Evolutionary conservation across 2,329 filamentous ascomycete genomes (phyloP).

Genomic region (Ampelomyces quisqualis): DNA sequence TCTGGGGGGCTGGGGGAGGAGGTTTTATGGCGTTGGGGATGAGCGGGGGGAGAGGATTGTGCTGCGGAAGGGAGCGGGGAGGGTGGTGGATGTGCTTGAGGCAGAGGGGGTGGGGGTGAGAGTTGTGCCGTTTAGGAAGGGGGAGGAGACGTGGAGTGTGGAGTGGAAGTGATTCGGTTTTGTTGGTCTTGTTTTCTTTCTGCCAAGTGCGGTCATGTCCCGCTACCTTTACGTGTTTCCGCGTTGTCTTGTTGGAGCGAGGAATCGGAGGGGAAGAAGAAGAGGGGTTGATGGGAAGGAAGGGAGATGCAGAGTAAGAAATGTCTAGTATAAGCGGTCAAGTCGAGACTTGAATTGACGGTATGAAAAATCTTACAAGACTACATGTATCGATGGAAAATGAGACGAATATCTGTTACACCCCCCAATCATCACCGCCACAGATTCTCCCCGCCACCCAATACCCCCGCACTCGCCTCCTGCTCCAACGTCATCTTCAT

Average conservation of each 20-base stretch:
- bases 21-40: conserved; percentile 58
- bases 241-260: too few relatives aligned
- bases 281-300: too few relatives aligned
- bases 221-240: too few relatives aligned
- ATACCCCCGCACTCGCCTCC: conserved; percentile 43
- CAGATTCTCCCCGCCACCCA: conserved; percentile 18
- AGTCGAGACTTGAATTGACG: too few relatives aligned
- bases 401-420: too few relatives aligned
- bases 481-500: conserved; percentile 47
- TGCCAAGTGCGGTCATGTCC: not conserved
- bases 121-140: conserved; percentile 66
- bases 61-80: conserved; percentile 57
- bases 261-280: too few relatives aligned
- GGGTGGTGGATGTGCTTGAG: conserved; percentile 56
- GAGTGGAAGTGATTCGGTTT: conserved; percentile 42
- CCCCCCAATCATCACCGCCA: too few relatives aligned
- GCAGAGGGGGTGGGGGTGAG: conserved; percentile 56
- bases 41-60: conserved; percentile 54
- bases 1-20: conserved; percentile 57
- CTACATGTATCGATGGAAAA: too few relatives aligned
- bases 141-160: conserved; percentile 61
- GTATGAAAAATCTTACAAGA: too few relatives aligned
- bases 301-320: too few relatives aligned
- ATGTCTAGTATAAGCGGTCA: too few relatives aligned
- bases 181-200: too few relatives aligned